A percentile compares a stretch with the other conserved stretches of the same genome.
These are phyloP conservation scores for Verticillium klebahnii DNA, from an alignment of 2,329 filamentous ascomycete species.

Conservation along the genomic window DNA sequence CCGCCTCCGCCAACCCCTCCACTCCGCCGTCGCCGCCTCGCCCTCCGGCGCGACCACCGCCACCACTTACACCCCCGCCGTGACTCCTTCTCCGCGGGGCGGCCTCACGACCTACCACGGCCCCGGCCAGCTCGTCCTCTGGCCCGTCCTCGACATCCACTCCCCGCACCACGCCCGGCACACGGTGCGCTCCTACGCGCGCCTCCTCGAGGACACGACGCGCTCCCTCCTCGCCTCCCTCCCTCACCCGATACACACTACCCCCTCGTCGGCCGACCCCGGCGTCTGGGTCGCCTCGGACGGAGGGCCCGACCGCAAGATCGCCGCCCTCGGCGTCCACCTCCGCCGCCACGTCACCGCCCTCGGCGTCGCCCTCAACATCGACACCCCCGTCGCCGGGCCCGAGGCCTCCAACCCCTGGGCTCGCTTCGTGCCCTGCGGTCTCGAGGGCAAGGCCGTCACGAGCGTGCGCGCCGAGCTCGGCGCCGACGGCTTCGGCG, in stretches of 20 bases:
- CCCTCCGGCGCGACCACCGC: slow-evolving; percentile 19
- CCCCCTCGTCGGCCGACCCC: slow-evolving; percentile 66
- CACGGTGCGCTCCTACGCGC: slow-evolving; percentile 71
- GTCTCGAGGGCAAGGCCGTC: slow-evolving; percentile 71
- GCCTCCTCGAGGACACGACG: slow-evolving; percentile 71
- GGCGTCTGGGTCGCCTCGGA: slow-evolving; percentile 67
- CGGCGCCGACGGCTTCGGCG: slow-evolving; percentile 10
- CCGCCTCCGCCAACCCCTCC: slow-evolving; percentile 37
- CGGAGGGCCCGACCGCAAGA: slow-evolving; percentile 56
- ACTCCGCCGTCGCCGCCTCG: slow-evolving; percentile 17
- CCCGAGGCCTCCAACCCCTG: slow-evolving; percentile 42
- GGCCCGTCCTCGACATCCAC: slow-evolving; percentile 81
- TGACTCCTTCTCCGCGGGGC: slow-evolving; percentile 71
- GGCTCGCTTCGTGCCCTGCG: slow-evolving; percentile 82
- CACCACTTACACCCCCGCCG: slow-evolving; percentile 45
- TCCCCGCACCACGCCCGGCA: slow-evolving; percentile 50
- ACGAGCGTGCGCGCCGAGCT: slow-evolving; percentile 65
- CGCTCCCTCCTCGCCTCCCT: slow-evolving; percentile 54
- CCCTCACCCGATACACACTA: slow-evolving; percentile 49
- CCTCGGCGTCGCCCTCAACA: slow-evolving; percentile 79
- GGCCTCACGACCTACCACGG: slow-evolving; percentile 95
- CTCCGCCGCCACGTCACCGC: slow-evolving; percentile 77
- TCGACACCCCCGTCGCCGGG: slow-evolving; percentile 52
- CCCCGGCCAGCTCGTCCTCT: slow-evolving; percentile 88
- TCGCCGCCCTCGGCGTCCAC: slow-evolving; percentile 90